phyloP scores from a whole-genome alignment of 805 yeast species.

The Candida sakaeoensis region DNA sequence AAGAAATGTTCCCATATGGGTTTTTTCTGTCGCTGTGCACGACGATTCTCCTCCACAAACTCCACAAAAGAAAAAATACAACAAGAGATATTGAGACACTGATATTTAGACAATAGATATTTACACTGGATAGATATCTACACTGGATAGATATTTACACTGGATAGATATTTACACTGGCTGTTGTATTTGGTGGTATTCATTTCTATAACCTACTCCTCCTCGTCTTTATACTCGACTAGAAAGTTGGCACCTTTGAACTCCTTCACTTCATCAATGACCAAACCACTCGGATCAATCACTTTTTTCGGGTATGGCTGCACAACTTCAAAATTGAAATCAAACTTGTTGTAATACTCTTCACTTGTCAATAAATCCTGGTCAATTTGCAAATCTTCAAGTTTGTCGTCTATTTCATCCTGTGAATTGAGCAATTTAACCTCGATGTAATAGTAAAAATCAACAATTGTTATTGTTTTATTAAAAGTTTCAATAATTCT shows the following conservation, averaged over 20 bases:
- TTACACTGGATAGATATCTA: too few relatives aligned
- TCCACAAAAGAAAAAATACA: neutral
- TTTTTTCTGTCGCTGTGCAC: neutral
- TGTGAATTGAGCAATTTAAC: conserved; percentile 25
- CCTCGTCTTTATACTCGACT: conserved; percentile 30
- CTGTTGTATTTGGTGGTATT: neutral
- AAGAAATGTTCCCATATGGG: neutral
- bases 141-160: too few relatives aligned
- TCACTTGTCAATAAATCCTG: conserved; percentile 11
- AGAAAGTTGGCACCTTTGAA: conserved; percentile 37
- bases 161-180: too few relatives aligned
- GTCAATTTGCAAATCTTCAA: conserved; percentile 8
- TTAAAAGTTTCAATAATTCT: conserved; percentile 44
- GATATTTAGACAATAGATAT: neutral
- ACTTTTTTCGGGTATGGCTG: conserved; percentile 41
- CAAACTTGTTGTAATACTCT: conserved; percentile 23
- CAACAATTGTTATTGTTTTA: conserved; percentile 36
- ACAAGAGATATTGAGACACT: neutral
- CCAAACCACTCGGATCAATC: conserved; percentile 11
- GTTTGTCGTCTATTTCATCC: conserved; percentile 10
- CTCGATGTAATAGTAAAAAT: conserved; percentile 50
- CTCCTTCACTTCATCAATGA: conserved; percentile 17
- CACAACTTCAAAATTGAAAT: conserved; percentile 34
- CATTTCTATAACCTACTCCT: conserved; percentile 11
- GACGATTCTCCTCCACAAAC: neutral